Base-by-base conservation (phyloP, 805 yeast species). In the Starmerella potacharoeniae region DNA sequence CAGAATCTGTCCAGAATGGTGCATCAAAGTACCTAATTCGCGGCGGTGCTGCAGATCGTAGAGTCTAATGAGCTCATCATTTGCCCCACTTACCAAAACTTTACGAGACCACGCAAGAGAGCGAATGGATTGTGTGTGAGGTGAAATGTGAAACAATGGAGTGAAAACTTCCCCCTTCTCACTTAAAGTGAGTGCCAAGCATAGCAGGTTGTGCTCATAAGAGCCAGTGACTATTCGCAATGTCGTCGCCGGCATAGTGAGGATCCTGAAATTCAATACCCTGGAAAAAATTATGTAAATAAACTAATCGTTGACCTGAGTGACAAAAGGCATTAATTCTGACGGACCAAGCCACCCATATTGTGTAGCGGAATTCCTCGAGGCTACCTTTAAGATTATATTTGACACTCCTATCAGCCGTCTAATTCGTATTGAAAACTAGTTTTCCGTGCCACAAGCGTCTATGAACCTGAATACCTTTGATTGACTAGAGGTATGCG, bases 131-230 rank as follows among this genome's bases (percentile, higher is more conserved):
- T 88, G 76, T 0, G 96, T 75, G 70, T 93, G 98, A 1, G 98
- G 95, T 63, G 91, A 88, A 71, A 93, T 91, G 68, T 93, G 97
- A 74, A 93, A 93, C 44, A 93, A 83, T 2, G 97, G 96, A 47
- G 88, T 89, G 72, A 93, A 93, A 9, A 86, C 75, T 30, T 67
- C 67, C 5, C 59, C 55, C 5, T 60, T 55, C 0, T 55, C 49
- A 2, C 81, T 77, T 30, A 87, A 63, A n/a, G 82, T 77, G 45
- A 87, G 72, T 1, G 96, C 86, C 14, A 89, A 75, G 73, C 97
- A 89, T 42, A 90, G 72, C 48, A 93, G 70, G 59, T 89, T 87
- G 71, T 93, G 98, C 71, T 93, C 98, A 65, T 93, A 93, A 0
- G 97, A 89, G 30, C 98, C 98, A 11, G 87, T 95, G 63, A 91